Evolutionary conservation across 192 early-diverging fungal species (phyloP).

Genomic region (Linderina pennispora): DNA sequence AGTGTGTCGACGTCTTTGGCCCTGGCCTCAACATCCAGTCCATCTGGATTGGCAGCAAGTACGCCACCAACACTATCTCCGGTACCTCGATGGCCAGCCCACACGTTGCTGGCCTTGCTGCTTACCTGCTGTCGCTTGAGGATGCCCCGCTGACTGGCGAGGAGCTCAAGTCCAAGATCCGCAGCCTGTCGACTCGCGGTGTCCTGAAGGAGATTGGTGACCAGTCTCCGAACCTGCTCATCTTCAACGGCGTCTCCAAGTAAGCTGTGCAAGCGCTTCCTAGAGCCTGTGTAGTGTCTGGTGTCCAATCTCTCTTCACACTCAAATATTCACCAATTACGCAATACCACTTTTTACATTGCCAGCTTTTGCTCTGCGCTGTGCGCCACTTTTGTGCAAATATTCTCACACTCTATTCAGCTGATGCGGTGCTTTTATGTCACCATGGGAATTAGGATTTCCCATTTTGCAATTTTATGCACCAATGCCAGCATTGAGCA

Average conservation of each 20-base stretch:
- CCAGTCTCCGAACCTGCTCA: constrained; percentile 63
- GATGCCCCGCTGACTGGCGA: constrained; percentile 49
- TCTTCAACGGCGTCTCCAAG: constrained; percentile 60
- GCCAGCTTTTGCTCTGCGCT: too few species aligned
- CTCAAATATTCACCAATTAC: too few species aligned
- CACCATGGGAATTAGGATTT: too few species aligned
- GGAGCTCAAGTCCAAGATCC: constrained; percentile 63
- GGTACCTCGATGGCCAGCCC: constrained; percentile 95
- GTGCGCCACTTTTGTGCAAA: too few species aligned
- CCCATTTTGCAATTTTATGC: too few species aligned
- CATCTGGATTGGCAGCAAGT: constrained; percentile 70
- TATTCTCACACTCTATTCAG: too few species aligned
- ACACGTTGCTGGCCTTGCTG: constrained; percentile 86
- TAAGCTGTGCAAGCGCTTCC: constrained; percentile 5
- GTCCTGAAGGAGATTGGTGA: constrained; percentile 50
- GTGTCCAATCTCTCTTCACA: too few species aligned
- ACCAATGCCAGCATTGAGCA: too few species aligned
- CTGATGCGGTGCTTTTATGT: too few species aligned
- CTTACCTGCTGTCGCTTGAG: constrained; percentile 58
- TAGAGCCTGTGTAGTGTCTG: too few species aligned
- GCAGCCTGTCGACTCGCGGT: constrained; percentile 56
- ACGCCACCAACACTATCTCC: constrained; percentile 79
- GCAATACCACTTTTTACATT: too few species aligned
- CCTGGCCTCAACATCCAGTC: constrained; percentile 85
- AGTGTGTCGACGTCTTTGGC: constrained; percentile 95